A percentile compares a stretch with the other conserved stretches of the same genome.
Conservation (phyloP, 1,139 yeast genomes). For the Blastobotrys buckinghamii region DNA sequence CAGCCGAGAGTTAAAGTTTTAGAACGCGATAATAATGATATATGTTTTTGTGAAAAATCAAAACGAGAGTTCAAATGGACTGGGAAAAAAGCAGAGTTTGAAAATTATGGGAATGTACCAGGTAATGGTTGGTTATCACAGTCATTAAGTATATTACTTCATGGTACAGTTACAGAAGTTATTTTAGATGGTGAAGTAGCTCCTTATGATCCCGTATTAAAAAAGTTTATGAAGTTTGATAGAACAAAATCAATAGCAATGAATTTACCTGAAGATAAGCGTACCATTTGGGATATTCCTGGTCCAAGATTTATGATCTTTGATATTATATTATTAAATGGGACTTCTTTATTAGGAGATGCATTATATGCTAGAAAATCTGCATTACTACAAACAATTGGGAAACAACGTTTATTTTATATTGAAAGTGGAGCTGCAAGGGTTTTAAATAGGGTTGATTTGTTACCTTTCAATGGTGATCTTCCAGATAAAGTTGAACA, state of each 20-base stretch:
- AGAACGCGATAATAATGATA: too few relatives aligned
- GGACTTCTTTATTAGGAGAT: conserved; percentile 47
- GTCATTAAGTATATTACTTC: neutral
- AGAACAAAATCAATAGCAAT: neutral
- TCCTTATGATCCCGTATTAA: conserved; percentile 59
- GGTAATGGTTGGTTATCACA: neutral
- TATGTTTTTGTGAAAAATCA: too few relatives aligned
- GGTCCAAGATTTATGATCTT: conserved; percentile 61
- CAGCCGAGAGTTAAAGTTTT: too few relatives aligned
- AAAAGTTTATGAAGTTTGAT: neutral
- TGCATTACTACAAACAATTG: conserved; percentile 40
- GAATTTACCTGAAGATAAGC: neutral
- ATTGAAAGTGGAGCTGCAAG: neutral
- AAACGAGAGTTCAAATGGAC: neutral
- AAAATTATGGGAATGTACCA: neutral
- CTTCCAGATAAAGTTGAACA: conserved; percentile 29
- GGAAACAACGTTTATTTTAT: conserved; percentile 26
- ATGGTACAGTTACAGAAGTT: conserved; percentile 16
- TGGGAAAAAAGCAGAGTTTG: neutral
- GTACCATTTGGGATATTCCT: neutral
- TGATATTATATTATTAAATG: conserved; percentile 69
- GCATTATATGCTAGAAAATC: conserved; percentile 54
- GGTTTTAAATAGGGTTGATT: neutral
- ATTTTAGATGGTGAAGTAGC: conserved; percentile 93
- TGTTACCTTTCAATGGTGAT: conserved; percentile 6